Conservation (phyloP, 805 yeast genomes). For the Monosporozyma solicola region DNA sequence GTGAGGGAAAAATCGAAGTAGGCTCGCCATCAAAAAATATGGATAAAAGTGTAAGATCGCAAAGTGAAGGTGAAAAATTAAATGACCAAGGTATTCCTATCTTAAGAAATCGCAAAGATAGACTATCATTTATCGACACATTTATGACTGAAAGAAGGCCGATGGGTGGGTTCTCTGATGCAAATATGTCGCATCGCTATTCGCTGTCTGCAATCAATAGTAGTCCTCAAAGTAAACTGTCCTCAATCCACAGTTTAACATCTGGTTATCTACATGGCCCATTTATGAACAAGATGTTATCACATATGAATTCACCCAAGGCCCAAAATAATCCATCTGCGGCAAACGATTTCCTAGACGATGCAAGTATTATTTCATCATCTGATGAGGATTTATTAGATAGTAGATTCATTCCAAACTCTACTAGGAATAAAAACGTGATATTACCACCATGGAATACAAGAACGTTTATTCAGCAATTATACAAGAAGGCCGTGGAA, state of each 20-base stretch:
- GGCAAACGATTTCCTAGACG: not conserved
- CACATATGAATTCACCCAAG: not conserved
- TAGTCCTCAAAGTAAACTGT: slow-evolving; percentile 16
- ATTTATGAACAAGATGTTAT: slow-evolving; percentile 4
- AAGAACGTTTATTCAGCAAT: slow-evolving; percentile 19
- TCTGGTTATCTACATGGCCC: not conserved
- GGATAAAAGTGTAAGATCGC: not conserved
- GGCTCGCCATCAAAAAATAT: not conserved
- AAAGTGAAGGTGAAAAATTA: not conserved
- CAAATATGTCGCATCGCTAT: slow-evolving; percentile 4
- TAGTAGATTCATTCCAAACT: not conserved
- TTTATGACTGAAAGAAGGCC: slow-evolving; percentile 23
- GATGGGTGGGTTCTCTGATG: slow-evolving; percentile 7
- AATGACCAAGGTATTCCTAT: slow-evolving; percentile 15
- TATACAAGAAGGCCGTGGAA: slow-evolving; percentile 25
- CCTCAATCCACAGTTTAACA: slow-evolving; percentile 11
- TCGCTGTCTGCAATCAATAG: slow-evolving; percentile 8
- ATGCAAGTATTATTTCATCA: not conserved
- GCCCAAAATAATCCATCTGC: not conserved
- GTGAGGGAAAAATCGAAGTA: slow-evolving; percentile 7
- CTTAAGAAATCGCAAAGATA: slow-evolving; percentile 12
- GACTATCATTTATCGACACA: slow-evolving; percentile 28
- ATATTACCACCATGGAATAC: slow-evolving; percentile 27
- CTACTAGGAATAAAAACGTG: not conserved
- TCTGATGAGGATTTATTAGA: not conserved